phyloP scores from a whole-genome alignment of 1,139 yeast genomes.

The Yamadazyma jaroonii region DNA sequence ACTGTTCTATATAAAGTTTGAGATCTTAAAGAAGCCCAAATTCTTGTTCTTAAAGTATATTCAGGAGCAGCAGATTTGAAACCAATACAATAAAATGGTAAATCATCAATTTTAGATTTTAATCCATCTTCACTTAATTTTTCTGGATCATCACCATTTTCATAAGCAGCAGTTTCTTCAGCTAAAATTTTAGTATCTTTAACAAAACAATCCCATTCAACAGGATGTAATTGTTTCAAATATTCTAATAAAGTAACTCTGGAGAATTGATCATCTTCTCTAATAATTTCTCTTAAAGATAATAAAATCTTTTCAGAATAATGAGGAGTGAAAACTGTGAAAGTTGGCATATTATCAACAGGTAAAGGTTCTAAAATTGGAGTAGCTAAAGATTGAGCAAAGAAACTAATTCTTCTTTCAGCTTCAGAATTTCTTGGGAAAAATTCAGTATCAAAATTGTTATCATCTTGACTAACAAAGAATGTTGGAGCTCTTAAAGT shows the following conservation, averaged over 20 bases:
- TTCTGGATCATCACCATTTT: constrained; percentile 67
- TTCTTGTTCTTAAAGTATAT: constrained; percentile 95
- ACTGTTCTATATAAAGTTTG: constrained; percentile 98
- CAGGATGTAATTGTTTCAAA: constrained; percentile 95
- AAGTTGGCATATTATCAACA: constrained; percentile 98
- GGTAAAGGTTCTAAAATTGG: constrained; percentile 99
- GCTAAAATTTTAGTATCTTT: constrained; percentile 78
- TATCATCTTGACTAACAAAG: constrained; percentile 97
- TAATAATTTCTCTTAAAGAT: constrained; percentile 93
- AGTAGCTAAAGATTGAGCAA: constrained; percentile 97
- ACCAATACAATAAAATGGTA: constrained; percentile 98
- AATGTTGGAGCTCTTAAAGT: constrained; percentile 98
- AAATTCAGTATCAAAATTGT: constrained; percentile 89
- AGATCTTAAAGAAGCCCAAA: constrained; percentile 98
- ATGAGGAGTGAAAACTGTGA: constrained; percentile 96
- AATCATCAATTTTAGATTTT: constrained; percentile 90
- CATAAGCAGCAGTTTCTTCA: constrained; percentile 91
- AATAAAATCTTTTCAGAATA: constrained; percentile 94
- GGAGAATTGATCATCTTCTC: constrained; percentile 98
- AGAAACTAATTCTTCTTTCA: constrained; percentile 98
- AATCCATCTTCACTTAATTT: constrained; percentile 61
- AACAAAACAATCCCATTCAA: constrained; percentile 99
- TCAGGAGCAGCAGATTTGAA: constrained; percentile 99
- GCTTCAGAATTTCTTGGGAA: constrained; percentile 97
- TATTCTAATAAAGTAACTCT: constrained; percentile 95